Evolutionary conservation across 2,329 filamentous ascomycete species (phyloP), one percentile per base, ranked within the genome.

Genomic region (Aspergillus viridinutans): DNA sequence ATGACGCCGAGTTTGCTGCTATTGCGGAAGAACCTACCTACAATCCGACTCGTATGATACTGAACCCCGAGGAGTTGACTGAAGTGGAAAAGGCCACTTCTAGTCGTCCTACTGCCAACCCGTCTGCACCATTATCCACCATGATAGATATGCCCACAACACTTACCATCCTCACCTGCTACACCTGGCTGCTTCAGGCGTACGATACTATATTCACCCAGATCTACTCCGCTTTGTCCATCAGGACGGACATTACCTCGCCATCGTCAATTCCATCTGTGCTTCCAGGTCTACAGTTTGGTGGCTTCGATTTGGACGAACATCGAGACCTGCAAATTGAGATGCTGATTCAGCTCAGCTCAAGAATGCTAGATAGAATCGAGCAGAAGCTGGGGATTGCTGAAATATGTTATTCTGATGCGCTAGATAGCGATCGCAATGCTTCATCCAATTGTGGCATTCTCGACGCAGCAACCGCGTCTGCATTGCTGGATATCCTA

Each of bases 111-210:
- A 12, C 32, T 4, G 21, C 14, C n/a, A 5, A 10, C 25, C 50
- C 32, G 1, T 25, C 49, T 35, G 17, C 49, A 12, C 4, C 49
- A 23, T 23, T 23, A 21, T 20, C 49, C 20, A 17, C 49, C 4
- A 26, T 28, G 17, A 6, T 52, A 4, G 50, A 52, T 10, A 52
- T 52, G 50, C 50, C 50, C 50, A 52, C 32, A 20, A 52, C 50
- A n/a, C 21, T 52, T 12, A 42, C 32, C 20, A 52, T 52, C 23
- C 50, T 52, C 32, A 52, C 50, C 50, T 52, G 50, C 32, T 52
- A 52, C 35, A 52, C 40, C 50, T 52, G 50, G 50, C 50, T 52
- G 1, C 32, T 52, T 1, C 50, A 52, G n/a, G n/a, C 32, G 2
- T 52, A 52, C 35, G 50, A 38, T n/a, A 42, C 50, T 3, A 52